phyloP scores from a whole-genome alignment of 2,329 filamentous ascomycete genomes.

The Talaromyces albobiverticillius region DNA sequence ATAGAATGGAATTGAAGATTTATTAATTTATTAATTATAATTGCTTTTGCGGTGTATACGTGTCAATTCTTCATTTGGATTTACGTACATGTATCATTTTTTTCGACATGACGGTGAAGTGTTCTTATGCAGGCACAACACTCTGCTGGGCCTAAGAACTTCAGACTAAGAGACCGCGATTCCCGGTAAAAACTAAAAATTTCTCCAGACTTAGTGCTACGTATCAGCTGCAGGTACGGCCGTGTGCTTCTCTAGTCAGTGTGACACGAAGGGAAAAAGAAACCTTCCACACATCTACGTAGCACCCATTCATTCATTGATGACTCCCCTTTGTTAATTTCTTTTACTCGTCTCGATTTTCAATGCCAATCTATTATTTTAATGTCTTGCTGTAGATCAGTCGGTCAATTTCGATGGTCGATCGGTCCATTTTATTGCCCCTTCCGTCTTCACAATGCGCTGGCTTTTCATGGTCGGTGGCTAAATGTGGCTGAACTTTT shows the following conservation, averaged over 20 bases:
- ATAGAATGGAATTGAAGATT: too few species aligned
- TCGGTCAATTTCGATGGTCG: too few species aligned
- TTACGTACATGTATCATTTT: background rate
- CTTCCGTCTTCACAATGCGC: background rate
- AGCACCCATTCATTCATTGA: background rate
- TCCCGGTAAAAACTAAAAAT: background rate
- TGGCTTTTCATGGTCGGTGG: background rate
- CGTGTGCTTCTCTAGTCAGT: background rate
- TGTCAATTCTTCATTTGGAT: background rate
- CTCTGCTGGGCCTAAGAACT: background rate
- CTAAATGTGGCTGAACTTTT: background rate
- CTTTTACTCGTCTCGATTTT: background rate
- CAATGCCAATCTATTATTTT: background rate
- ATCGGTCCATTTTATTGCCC: background rate
- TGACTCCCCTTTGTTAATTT: background rate
- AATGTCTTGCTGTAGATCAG: background rate
- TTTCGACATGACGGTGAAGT: background rate
- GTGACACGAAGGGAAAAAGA: background rate
- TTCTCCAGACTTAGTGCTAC: background rate
- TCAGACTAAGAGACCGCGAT: background rate
- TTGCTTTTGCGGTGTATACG: background rate
- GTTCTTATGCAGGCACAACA: background rate
- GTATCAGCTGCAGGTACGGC: background rate
- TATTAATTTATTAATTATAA: too few species aligned
- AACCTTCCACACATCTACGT: background rate